Evolutionary conservation across 2,329 filamentous ascomycete species (phyloP), one percentile per base, ranked within the genome.

Genomic region (Calonectria naviculata): DNA sequence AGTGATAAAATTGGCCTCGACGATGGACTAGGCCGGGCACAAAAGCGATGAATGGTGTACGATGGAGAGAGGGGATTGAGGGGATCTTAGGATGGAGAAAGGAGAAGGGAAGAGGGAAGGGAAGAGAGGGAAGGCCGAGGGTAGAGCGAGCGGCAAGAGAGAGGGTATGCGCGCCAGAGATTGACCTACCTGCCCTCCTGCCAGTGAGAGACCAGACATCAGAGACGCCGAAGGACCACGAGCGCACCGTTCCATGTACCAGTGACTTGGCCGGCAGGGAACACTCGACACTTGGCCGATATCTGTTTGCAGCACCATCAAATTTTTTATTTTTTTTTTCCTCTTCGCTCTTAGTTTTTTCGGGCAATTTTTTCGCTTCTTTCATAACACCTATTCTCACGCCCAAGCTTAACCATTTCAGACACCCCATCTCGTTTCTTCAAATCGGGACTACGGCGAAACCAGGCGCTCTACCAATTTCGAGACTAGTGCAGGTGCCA

Each of bases 371-470:
- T 74, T 72, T 78, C 74, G 69, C 73, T 65, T 44, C 49, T 44
- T 47, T 41, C 68, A 73, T 68, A 66, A 66, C 69, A 63, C 28
- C 63, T 67, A 52, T 54, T 28, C 46, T 62, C 60, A 61, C 58
- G n/a, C 63, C 71, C 63, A 36, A 13, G 60, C 21, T 42, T 65
- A 58, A 62, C 46, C 46, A 34, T 47, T 60, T 44, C 36, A 42
- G 41, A 68, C 72, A 64, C 66, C 65, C 70, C 52, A 58, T 62
- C 26, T 68, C 65, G 54, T 62, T 73, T 68, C 63, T 70, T 74
- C 73, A 65, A 74, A 77, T 80, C 75, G 75, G 76, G 75, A 73
- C 70, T 77, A 77, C 70, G 71, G 75, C 71, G 52, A 73, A 70
- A 70, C 72, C 63, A 71, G 66, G 71, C 56, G 65, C 71, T 75